phyloP scores from a whole-genome alignment of 169 alveolate species.

The Eimeria acervulina region DNA sequence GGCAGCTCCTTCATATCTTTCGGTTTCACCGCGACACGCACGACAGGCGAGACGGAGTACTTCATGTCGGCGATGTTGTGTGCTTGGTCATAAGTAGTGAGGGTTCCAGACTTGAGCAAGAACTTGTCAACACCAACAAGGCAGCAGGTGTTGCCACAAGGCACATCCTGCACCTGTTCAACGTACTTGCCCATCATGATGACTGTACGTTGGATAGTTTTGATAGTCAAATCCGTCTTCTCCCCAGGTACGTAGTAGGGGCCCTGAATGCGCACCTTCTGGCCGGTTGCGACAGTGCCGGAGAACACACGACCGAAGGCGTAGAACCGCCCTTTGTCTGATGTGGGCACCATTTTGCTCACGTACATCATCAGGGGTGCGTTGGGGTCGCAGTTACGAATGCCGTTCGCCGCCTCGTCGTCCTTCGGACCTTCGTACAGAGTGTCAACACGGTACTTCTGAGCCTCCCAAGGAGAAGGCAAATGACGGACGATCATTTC shows the following conservation, averaged over 20 bases:
- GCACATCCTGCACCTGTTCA: constrained; percentile 98
- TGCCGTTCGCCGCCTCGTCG: constrained; percentile 98
- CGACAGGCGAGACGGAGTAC: constrained; percentile 99
- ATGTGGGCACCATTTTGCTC: constrained; percentile 99
- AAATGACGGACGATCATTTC: constrained; percentile 99
- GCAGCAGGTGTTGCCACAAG: constrained; percentile 99
- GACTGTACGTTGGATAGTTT: constrained; percentile 98
- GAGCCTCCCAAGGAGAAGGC: constrained; percentile 99
- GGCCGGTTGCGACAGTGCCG: constrained; percentile 99
- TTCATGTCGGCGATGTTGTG: constrained; percentile 99
- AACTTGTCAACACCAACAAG: constrained; percentile 99
- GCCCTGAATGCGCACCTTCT: constrained; percentile 98
- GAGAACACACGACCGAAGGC: constrained; percentile 99
- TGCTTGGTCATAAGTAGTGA: constrained; percentile 98
- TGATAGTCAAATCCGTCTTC: constrained; percentile 97
- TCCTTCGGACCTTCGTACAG: constrained; percentile 99
- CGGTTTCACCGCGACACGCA: constrained; percentile 99
- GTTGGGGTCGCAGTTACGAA: constrained; percentile 98
- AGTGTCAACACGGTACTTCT: constrained; percentile 98
- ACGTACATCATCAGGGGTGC: constrained; percentile 99
- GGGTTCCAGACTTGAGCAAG: constrained; percentile 98
- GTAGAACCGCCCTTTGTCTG: constrained; percentile 99
- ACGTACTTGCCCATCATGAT: constrained; percentile 99
- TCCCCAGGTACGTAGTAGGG: constrained; percentile 99
- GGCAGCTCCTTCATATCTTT: constrained; percentile 99